Base-by-base conservation (phyloP, 257 asterid genomes). In the Leptodermis oblonga region DNA sequence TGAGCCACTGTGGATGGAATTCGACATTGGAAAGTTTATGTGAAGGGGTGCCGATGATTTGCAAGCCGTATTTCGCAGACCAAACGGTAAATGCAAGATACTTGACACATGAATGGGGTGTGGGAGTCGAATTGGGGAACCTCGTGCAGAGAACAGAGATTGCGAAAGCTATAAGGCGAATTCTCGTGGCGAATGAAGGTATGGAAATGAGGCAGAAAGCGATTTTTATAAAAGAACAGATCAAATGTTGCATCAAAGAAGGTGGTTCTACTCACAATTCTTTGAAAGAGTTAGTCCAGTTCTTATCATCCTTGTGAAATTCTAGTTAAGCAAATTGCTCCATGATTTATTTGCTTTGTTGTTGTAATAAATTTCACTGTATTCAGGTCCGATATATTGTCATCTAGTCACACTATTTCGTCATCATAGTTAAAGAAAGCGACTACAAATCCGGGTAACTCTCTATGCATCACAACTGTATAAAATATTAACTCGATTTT, bases 1-100 rank as follows among this genome's bases (percentile, higher is more conserved):
- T 33, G 80, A 74, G 73, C 15, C 76, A 76, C 13, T 76, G 76
- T 25, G 76, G 76, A 3, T 76, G 76, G 76, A 70, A 70, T 28
- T 75, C 79, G 4, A 54, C 54, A 0, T 0, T 62, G 37, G 79
- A 64, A 22, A 64, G 73, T 17, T 7, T 76, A 1, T 37, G 69
- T 2, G 67, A 76, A 71, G 80, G 80, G 4, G 70, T 76, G 1
- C 66, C 73, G 0, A 45, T 71, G 61, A 71, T 71, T 0, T 71
- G 80, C 55, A 46, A 34, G 25, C 80, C 76, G 1, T 12, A 25
- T 37, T 70, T 71, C 10, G 73, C 51, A 0, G 80, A 71, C 33
- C 80, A 70, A 39, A 6, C 1, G 5, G 23, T 52, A 28, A 70
- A 48, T 37, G 46, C 73, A 0, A 70, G 80, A 54, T 70, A 64